Evolutionary conservation across 2,329 filamentous ascomycete species (phyloP), one percentile per base, ranked within the genome.

Genomic region (Fusarium humuli): DNA sequence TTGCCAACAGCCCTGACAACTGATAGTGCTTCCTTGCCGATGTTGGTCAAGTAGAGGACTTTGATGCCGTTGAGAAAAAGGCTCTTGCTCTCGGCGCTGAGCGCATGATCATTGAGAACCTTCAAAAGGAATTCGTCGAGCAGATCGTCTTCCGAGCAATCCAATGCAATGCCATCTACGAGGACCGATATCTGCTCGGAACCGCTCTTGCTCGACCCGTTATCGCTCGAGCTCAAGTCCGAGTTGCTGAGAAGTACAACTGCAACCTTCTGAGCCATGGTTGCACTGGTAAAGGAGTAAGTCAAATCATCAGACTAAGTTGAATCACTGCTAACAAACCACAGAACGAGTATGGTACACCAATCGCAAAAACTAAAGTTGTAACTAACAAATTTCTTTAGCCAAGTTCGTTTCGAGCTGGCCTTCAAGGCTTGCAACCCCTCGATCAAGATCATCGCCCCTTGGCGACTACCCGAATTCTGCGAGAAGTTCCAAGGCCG

Each of bases 101-200:
- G 57, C 56, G 61, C 40, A 85, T 90, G 75, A 78, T 85, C 67
- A 82, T 88, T 67, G 83, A 86, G 57, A 87, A 94, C 79, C 83
- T 94, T 50, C 86, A 88, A 72, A 84, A 85, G 73, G 90, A 92
- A 79, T 93, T 94, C 76, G 86, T 94, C 67, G 90, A 93, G 73
- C 86, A 94, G 80, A 85, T 94, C 34, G 91, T 90, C 83, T 94
- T 90, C 85, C 90, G 88, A 57, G 92, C 91, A 62, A 88, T 94
- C 72, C 90, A 92, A 79, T 92, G 89, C 29, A 67, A 69, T 34
- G 67, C 66, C 20, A 64, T 64, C 27, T 63, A 60, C 41, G 48
- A 71, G 42, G 58, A 67, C 70, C 76, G 87, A 88, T 81, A 80
- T 55, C 74, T 80, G 8, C 73, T 77, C 68, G 86, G 86, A 61